These are phyloP conservation scores for Xylona heveae DNA, from an alignment of 495 filamentous ascomycete species.

Conservation along the genomic window DNA sequence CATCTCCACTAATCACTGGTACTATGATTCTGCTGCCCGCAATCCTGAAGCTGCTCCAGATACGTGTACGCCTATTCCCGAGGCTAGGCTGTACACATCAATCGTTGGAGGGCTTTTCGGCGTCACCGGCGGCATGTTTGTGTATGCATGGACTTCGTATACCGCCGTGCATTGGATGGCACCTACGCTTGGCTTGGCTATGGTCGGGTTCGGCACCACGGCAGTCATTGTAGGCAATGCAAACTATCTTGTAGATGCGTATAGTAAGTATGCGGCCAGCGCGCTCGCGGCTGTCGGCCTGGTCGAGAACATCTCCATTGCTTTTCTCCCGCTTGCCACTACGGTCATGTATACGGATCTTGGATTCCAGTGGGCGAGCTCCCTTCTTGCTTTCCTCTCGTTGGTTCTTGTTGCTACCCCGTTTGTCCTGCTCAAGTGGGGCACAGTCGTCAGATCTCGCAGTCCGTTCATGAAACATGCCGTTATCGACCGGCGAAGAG, in stretches of 20 bases:
- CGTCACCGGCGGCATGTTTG: slow-evolving; percentile 18
- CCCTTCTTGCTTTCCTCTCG: slow-evolving; percentile 15
- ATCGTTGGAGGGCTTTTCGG: slow-evolving; percentile 15
- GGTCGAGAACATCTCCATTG: slow-evolving; percentile 10
- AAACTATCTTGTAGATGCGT: background rate
- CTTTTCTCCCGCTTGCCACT: slow-evolving; percentile 20
- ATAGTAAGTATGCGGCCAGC: background rate
- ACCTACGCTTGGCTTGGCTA: slow-evolving; percentile 17
- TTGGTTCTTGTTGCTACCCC: background rate
- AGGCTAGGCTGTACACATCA: slow-evolving; percentile 17
- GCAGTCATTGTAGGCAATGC: slow-evolving; percentile 10
- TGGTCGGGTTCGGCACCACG: slow-evolving; percentile 13
- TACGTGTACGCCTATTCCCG: slow-evolving; percentile 17
- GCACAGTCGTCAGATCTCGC: too few relatives aligned
- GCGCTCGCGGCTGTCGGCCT: background rate
- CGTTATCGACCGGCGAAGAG: too few relatives aligned
- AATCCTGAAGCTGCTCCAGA: slow-evolving; percentile 15
- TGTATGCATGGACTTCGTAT: slow-evolving; percentile 20
- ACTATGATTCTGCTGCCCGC: slow-evolving; percentile 13
- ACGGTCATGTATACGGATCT: slow-evolving; percentile 20
- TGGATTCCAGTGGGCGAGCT: slow-evolving; percentile 24
- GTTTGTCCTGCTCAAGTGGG: background rate
- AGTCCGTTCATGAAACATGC: too few relatives aligned
- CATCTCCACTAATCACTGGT: too few relatives aligned
- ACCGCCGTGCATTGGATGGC: slow-evolving; percentile 17